Percentiles rank a stretch among this genome's conserved stretches.
Evolutionary conservation across 371 early-diverging fungal genomes (phyloP).

Genomic region (Mucor indicus): DNA sequence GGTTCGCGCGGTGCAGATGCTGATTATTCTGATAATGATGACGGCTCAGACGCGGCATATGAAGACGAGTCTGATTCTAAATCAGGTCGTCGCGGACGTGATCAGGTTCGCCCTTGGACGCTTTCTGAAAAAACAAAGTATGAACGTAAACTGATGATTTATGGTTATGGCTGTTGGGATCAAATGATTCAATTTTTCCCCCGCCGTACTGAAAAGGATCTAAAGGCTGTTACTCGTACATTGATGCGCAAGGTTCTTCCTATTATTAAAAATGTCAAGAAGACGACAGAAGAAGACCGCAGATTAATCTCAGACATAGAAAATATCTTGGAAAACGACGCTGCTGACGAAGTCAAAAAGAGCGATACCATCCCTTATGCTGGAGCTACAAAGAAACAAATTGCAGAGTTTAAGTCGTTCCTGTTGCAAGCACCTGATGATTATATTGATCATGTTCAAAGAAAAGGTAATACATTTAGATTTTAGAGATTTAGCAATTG

Average conservation of each 20-base stretch:
- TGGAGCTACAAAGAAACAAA: conserved; percentile 58
- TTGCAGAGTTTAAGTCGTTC: conserved; percentile 61
- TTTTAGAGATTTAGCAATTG: not conserved
- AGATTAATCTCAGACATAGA: conserved; percentile 36
- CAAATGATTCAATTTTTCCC: conserved; percentile 51
- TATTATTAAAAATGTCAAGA: conserved; percentile 16
- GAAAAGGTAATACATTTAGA: conserved; percentile 33
- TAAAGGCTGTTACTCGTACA: conserved; percentile 50
- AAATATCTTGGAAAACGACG: conserved; percentile 23
- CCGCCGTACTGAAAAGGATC: conserved; percentile 53
- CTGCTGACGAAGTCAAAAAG: conserved; percentile 27
- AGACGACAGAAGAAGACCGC: conserved; percentile 33
- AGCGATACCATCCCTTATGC: conserved; percentile 53
- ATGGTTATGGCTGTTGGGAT: conserved; percentile 78
- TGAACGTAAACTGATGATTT: conserved; percentile 77
- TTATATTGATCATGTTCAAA: conserved; percentile 67
- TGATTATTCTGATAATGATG: conserved; percentile 39
- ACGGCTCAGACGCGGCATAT: conserved; percentile 51
- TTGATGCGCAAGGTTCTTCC: conserved; percentile 33
- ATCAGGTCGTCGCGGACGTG: conserved; percentile 4
- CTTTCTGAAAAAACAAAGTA: conserved; percentile 67
- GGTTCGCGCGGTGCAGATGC: conserved; percentile 42
- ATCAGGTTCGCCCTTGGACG: conserved; percentile 59
- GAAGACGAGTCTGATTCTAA: conserved; percentile 30
- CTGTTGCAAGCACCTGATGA: conserved; percentile 64